phyloP scores from a whole-genome alignment of 306 rosid genomes.

The Alnus rubra region DNA sequence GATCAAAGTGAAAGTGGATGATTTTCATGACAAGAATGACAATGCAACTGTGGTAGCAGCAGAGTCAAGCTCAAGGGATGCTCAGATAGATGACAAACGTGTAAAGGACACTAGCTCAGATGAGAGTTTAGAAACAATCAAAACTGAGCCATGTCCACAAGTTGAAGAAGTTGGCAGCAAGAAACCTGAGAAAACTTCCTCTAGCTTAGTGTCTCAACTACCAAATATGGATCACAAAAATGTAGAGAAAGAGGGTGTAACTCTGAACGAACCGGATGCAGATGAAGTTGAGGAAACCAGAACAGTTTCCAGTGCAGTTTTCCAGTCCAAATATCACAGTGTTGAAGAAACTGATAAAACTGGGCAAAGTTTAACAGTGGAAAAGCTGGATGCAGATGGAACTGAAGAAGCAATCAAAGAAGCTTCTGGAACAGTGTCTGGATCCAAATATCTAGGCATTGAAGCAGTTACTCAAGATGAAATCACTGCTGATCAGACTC shows the following conservation, averaged over 20 bases:
- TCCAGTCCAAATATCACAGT: not conserved
- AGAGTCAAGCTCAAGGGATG: slow-evolving; percentile 8
- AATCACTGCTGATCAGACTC: slow-evolving; percentile 10
- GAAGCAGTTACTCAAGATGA: slow-evolving; percentile 9
- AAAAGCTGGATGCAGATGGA: slow-evolving; percentile 15
- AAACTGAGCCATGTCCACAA: not conserved
- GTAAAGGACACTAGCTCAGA: not conserved
- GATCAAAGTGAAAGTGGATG: not conserved
- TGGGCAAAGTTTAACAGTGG: not conserved
- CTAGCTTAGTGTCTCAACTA: not conserved
- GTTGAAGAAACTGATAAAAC: slow-evolving; percentile 4
- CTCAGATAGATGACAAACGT: slow-evolving; percentile 3
- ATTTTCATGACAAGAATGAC: not conserved
- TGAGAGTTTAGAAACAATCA: not conserved
- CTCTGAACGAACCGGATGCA: not conserved
- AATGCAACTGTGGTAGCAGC: not conserved
- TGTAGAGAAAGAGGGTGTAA: not conserved
- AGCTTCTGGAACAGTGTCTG: not conserved
- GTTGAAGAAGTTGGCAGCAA: not conserved
- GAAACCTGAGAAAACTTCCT: not conserved
- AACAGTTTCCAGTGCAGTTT: not conserved
- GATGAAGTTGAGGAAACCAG: not conserved
- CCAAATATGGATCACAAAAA: not conserved
- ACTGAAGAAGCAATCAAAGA: slow-evolving; percentile 21
- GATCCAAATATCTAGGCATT: not conserved